phyloP scores from a whole-genome alignment of 208 protist genomes.

The Blechomonas ayalai region DNA sequence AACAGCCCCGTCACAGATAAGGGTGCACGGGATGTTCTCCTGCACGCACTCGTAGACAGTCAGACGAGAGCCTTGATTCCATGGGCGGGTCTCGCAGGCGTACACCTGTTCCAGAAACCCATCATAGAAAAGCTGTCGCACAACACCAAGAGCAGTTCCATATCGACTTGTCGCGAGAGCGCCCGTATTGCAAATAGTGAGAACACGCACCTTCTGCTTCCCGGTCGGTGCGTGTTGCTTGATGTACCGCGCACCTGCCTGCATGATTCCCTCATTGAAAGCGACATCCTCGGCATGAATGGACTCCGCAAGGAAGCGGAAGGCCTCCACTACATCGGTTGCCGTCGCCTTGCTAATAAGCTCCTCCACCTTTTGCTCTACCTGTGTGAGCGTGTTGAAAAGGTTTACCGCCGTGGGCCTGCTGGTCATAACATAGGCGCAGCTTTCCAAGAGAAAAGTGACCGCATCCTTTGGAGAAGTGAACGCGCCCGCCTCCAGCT shows the following conservation, averaged over 20 bases:
- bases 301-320: conserved; percentile 66
- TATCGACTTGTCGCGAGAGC: conserved; percentile 89
- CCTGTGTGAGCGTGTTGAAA: conserved; percentile 74
- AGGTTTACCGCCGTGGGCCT: conserved; percentile 96
- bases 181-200: conserved; percentile 96
- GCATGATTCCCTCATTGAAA: conserved; percentile 90
- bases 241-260: conserved; percentile 79
- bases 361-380: conserved; percentile 39
- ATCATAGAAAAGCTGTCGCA: conserved; percentile 82
- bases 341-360: conserved; percentile 10
- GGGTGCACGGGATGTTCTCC: conserved; percentile 88
- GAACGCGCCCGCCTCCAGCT: conserved; percentile 19
- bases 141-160: conserved; percentile 92
- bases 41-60: conserved; percentile 94
- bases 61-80: conserved; percentile 92
- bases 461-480: conserved; percentile 22
- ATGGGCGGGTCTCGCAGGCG: conserved; percentile 93
- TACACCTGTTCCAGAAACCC: conserved; percentile 79
- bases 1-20: conserved; percentile 91
- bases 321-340: conserved; percentile 36
- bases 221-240: conserved; percentile 21
- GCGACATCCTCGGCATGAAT: conserved; percentile 85
- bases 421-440: conserved; percentile 86
- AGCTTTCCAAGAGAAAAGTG: conserved; percentile 54
- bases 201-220: conserved; percentile 35